phyloP scores from a whole-genome alignment of 179 eudicot species.

The Silene coronaria region DNA sequence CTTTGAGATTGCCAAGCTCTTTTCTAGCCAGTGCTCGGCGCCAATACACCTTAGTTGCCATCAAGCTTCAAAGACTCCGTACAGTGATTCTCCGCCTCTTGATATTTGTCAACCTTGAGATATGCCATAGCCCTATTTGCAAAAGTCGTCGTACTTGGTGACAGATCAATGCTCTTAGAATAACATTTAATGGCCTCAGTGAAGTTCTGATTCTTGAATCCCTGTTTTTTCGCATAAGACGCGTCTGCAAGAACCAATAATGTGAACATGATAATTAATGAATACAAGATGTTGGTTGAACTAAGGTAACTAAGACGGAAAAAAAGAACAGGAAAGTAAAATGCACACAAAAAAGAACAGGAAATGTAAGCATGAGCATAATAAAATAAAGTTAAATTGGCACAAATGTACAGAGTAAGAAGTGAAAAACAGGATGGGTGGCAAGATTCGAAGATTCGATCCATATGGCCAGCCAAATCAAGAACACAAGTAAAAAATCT shows the following conservation, averaged over 20 bases:
- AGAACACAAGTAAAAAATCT: too few species aligned
- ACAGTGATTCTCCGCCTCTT: constrained; percentile 4
- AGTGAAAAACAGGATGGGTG: too few species aligned
- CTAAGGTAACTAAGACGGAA: too few species aligned
- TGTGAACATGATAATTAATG: background rate
- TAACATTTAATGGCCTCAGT: background rate
- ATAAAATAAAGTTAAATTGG: too few species aligned
- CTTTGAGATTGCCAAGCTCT: background rate
- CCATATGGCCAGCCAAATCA: too few species aligned
- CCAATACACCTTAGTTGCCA: constrained; percentile 6
- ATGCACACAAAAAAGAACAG: too few species aligned
- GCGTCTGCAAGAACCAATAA: background rate
- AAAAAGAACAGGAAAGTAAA: too few species aligned
- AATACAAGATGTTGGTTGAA: background rate
- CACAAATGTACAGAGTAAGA: too few species aligned
- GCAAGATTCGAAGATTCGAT: too few species aligned
- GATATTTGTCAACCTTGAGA: background rate
- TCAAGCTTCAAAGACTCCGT: constrained; percentile 2
- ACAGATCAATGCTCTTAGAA: constrained; percentile 5
- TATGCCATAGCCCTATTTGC: constrained; percentile 12
- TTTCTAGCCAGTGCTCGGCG: background rate
- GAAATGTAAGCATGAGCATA: too few species aligned
- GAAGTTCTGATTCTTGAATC: constrained; percentile 8
- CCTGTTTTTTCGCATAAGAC: constrained; percentile 5
- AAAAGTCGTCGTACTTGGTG: background rate